These are phyloP conservation scores for Naganishia sp. DNA, from an alignment of 1,284 basidiomycete genomes.

Conservation along the genomic window DNA sequence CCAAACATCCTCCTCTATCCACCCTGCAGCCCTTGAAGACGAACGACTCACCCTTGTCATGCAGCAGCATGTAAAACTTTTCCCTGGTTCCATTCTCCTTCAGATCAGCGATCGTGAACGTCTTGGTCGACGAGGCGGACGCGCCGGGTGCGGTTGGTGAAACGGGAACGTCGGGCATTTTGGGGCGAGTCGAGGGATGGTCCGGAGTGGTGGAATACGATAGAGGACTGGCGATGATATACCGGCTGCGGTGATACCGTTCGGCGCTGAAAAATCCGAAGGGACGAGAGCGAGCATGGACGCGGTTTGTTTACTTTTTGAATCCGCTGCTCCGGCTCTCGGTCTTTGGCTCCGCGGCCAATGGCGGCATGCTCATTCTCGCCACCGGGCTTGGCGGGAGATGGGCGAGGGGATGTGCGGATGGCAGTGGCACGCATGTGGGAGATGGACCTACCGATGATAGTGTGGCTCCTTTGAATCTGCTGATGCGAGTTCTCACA, in stretches of 20 bases:
- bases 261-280: slow-evolving; percentile 22
- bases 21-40: no score
- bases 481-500: no score
- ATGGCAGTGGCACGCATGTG: background rate
- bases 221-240: background rate
- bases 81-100: slow-evolving; percentile 72
- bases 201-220: background rate
- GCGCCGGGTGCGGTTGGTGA: slow-evolving; percentile 21
- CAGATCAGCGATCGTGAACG: slow-evolving; percentile 71
- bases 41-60: slow-evolving; percentile 69
- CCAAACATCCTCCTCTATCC: no score
- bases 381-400: no score
- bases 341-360: no score
- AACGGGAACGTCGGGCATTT: slow-evolving; percentile 25
- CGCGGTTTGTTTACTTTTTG: slow-evolving; percentile 19
- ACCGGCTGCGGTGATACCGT: background rate
- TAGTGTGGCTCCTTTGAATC: no score
- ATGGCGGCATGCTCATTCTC: no score
- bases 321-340: slow-evolving; percentile 3
- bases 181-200: background rate
- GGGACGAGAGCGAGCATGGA: background rate
- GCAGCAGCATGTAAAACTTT: slow-evolving; percentile 74
- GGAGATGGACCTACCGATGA: no score
- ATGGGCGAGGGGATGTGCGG: no score
- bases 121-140: slow-evolving; percentile 36